Conservation (phyloP, 441 rosid genomes). For the Adansonia grandidieri region DNA sequence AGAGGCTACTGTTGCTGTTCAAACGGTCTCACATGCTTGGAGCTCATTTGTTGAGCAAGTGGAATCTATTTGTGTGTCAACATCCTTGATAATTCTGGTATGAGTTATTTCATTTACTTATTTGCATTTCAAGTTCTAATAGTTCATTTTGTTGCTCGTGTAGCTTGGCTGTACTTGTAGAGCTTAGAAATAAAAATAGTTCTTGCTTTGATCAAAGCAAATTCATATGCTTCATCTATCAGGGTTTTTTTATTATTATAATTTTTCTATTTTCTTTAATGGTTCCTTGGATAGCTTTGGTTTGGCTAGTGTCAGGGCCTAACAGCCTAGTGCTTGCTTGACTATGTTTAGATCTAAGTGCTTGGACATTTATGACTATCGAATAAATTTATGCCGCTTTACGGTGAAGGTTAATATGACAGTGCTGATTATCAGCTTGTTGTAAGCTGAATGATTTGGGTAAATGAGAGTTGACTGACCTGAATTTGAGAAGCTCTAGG, state of each 20-base stretch:
- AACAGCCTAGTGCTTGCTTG: not conserved
- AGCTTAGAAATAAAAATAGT: constrained; percentile 14
- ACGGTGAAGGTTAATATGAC: not conserved
- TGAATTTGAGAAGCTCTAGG: not conserved
- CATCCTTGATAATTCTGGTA: constrained; percentile 92
- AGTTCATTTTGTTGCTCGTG: not conserved
- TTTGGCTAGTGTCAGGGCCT: not conserved
- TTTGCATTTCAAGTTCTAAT: not conserved
- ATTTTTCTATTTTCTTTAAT: not conserved
- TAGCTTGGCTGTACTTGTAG: constrained; percentile 1
- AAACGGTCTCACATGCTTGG: constrained; percentile 72
- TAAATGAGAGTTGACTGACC: not conserved
- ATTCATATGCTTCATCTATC: not conserved
- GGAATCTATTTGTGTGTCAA: constrained; percentile 74
- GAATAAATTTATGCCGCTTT: not conserved
- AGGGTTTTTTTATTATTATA: not conserved
- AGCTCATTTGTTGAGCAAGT: constrained; percentile 87
- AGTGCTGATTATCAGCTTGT: constrained; percentile 8
- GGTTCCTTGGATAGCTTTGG: constrained; percentile 5
- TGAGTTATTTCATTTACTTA: constrained; percentile 15
- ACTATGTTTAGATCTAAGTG: not conserved
- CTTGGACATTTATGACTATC: not conserved
- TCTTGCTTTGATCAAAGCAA: not conserved
- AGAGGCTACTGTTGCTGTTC: constrained; percentile 34
- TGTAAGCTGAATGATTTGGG: constrained; percentile 11